These are phyloP conservation scores for Paradendryphiella salina DNA, from an alignment of 2,329 filamentous ascomycete species.

Conservation along the genomic window DNA sequence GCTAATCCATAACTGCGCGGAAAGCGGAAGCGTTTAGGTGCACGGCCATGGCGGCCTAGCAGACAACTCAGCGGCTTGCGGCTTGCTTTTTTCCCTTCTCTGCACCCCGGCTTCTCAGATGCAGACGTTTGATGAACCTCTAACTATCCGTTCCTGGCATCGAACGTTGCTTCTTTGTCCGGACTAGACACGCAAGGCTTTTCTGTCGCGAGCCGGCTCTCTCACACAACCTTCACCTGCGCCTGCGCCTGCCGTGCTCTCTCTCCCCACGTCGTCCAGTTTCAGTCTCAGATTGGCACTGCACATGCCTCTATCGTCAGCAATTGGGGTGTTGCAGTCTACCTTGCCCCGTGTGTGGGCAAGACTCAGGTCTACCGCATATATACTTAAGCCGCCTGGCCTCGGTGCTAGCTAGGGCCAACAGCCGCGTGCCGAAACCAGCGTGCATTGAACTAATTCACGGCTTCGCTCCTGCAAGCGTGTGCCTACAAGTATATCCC, in stretches of 20 bases:
- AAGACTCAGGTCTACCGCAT: conserved; percentile 30
- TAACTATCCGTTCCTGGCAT: conserved; percentile 36
- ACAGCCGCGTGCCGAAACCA: conserved; percentile 35
- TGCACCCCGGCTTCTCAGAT: conserved; percentile 30
- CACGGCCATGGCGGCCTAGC: conserved; percentile 31
- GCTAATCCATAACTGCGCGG: conserved; percentile 31
- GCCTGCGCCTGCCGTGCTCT: conserved; percentile 41
- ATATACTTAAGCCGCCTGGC: conserved; percentile 41
- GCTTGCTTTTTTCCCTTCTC: conserved; percentile 36
- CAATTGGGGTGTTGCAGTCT: conserved; percentile 33
- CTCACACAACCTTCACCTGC: conserved; percentile 37
- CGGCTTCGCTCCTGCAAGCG: conserved; percentile 24
- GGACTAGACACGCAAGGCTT: conserved; percentile 32
- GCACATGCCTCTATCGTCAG: conserved; percentile 35
- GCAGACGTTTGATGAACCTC: conserved; percentile 38
- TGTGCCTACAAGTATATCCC: conserved; percentile 21
- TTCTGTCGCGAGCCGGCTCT: conserved; percentile 35
- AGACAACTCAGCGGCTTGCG: conserved; percentile 28
- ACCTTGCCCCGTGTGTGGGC: conserved; percentile 27
- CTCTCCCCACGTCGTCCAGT: conserved; percentile 35
- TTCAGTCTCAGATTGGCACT: conserved; percentile 45
- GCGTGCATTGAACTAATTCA: conserved; percentile 31
- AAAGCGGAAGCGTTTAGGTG: conserved; percentile 42
- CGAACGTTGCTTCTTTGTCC: conserved; percentile 34
- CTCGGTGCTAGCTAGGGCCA: conserved; percentile 41